phyloP scores from a whole-genome alignment of 2,329 filamentous ascomycete species.

The Nigrograna mackinnonii region DNA sequence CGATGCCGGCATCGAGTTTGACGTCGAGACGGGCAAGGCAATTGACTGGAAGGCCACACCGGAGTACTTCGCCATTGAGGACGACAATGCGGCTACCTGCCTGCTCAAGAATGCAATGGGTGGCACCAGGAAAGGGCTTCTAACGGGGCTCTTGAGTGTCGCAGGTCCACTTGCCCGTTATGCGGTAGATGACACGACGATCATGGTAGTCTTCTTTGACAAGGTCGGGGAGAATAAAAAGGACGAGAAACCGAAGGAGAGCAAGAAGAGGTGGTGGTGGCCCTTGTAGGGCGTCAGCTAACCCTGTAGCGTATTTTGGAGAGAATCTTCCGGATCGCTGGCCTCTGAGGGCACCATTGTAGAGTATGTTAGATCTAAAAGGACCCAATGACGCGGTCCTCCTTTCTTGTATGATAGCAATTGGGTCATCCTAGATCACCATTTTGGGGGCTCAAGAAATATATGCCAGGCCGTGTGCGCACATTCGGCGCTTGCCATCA shows the following conservation, averaged over 20 bases:
- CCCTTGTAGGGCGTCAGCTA: neutral
- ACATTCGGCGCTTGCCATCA: no score
- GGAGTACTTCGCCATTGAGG: constrained; percentile 53
- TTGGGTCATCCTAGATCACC: no score
- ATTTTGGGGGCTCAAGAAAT: no score
- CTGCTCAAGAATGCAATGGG: constrained; percentile 58
- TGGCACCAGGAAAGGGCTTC: constrained; percentile 47
- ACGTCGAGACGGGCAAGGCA: constrained; percentile 33
- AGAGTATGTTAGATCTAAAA: no score
- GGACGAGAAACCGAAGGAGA: neutral
- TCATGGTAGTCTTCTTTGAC: constrained; percentile 59
- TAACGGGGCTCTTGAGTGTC: constrained; percentile 42
- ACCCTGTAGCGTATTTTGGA: no score
- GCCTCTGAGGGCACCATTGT: no score
- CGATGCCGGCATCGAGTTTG: constrained; percentile 39
- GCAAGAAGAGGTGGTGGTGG: neutral
- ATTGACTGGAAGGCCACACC: constrained; percentile 46
- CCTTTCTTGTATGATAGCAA: no score
- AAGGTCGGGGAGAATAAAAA: constrained; percentile 14
- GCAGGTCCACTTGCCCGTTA: constrained; percentile 35
- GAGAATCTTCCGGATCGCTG: no score
- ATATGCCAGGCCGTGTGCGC: no score
- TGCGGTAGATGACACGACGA: constrained; percentile 55
- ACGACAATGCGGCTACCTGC: constrained; percentile 57
- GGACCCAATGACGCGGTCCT: no score